Percentiles rank a stretch among this genome's conserved stretches.
phyloP scores from a whole-genome alignment of 106 monocot genomes.

The Platanthera guangdongensis region DNA sequence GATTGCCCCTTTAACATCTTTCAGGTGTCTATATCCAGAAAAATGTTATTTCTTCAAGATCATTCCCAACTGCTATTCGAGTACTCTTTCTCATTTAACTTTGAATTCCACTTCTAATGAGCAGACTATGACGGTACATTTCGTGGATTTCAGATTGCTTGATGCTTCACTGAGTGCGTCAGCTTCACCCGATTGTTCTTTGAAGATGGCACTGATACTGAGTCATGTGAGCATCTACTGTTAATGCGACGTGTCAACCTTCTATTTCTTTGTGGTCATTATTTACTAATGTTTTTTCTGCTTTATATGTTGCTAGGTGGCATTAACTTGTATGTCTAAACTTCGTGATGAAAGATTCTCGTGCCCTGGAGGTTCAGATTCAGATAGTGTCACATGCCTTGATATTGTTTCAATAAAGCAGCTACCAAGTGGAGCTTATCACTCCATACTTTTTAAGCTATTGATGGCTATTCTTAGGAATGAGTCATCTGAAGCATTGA shows the following conservation, averaged over 20 bases:
- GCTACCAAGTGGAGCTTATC: conserved; percentile 80
- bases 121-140: background rate
- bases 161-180: conserved; percentile 77
- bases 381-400: conserved; percentile 76
- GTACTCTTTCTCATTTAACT: conserved; percentile 29
- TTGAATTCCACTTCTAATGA: conserved; percentile 4
- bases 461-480: conserved; percentile 74
- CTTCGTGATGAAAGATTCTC: conserved; percentile 84
- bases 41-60: conserved; percentile 73
- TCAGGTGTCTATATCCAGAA: conserved; percentile 85
- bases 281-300: conserved; percentile 2
- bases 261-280: background rate
- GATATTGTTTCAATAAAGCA: conserved; percentile 74
- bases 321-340: conserved; percentile 96
- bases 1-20: conserved; percentile 6
- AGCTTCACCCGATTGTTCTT: conserved; percentile 82
- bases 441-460: conserved; percentile 82
- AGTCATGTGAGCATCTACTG: conserved; percentile 50
- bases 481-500: conserved; percentile 86
- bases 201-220: conserved; percentile 80
- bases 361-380: conserved; percentile 59
- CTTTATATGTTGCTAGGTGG: conserved; percentile 40
- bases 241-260: background rate
- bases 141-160: conserved; percentile 43
- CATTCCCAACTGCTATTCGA: conserved; percentile 73